A percentile compares a stretch with the other conserved stretches of the same genome.
phyloP scores from a whole-genome alignment of 1,284 basidiomycete species.

The Malassezia caprae region DNA sequence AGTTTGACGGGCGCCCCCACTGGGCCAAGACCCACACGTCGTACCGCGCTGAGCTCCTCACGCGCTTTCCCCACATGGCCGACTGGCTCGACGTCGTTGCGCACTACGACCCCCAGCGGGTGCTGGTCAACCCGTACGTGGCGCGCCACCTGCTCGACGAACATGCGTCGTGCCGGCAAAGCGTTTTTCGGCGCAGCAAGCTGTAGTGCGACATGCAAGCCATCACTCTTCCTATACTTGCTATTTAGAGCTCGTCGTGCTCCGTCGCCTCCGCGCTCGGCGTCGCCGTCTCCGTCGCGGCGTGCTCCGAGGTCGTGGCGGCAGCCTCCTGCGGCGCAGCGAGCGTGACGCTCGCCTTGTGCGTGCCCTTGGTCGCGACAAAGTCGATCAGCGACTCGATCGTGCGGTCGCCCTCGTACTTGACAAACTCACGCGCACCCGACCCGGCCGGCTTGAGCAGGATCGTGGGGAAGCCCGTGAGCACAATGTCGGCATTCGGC shows the following conservation, averaged over 20 bases:
- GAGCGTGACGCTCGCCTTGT: constrained; percentile 33
- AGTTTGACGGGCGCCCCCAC: constrained; percentile 75
- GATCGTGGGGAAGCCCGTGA: constrained; percentile 77
- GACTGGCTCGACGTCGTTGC: constrained; percentile 66
- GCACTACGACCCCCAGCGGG: constrained; percentile 66
- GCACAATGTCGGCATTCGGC: constrained; percentile 66
- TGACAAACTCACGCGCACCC: constrained; percentile 62
- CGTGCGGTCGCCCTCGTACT: constrained; percentile 51
- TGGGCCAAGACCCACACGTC: constrained; percentile 91
- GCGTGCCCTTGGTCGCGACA: constrained; percentile 38
- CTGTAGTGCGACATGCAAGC: not conserved
- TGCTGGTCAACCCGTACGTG: constrained; percentile 58
- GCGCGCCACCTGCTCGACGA: constrained; percentile 53
- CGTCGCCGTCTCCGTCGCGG: not conserved
- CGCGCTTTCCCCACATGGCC: constrained; percentile 71
- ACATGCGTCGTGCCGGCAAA: constrained; percentile 6
- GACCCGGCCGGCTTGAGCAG: constrained; percentile 91
- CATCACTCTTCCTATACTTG: not conserved
- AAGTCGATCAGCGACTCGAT: constrained; percentile 46
- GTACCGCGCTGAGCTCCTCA: constrained; percentile 59
- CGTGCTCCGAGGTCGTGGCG: not conserved
- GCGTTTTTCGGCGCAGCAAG: constrained; percentile 7
- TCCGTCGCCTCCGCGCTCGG: not conserved
- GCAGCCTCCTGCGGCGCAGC: not conserved
- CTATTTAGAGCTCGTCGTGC: constrained; percentile 7